Percentiles rank a stretch among this genome's conserved stretches.
Evolutionary conservation across 352 stramenopile species (phyloP).

Genomic region (Globisporangium acanthophoron): DNA sequence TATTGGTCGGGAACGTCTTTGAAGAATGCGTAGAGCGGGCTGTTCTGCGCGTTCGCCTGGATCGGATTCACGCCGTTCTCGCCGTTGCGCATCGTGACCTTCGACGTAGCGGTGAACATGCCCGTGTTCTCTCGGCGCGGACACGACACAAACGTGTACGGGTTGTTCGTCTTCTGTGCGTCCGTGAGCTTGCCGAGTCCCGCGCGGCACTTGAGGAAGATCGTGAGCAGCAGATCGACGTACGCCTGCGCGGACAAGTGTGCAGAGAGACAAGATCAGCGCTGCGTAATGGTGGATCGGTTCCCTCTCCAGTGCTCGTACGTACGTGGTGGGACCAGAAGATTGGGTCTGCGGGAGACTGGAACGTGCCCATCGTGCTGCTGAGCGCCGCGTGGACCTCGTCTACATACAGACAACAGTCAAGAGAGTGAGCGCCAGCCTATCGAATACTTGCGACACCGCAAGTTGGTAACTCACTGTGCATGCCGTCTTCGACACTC

Average conservation of each 20-base stretch:
- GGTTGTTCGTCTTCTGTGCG: constrained; percentile 52
- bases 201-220: constrained; percentile 79
- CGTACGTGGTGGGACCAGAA: constrained; percentile 81
- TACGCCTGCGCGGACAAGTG: constrained; percentile 13
- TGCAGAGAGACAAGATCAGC: constrained; percentile 3
- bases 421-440: background rate
- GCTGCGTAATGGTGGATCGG: background rate
- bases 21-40: constrained; percentile 58
- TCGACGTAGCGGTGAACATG: constrained; percentile 29
- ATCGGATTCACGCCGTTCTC: constrained; percentile 29
- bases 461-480: constrained; percentile 43
- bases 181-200: constrained; percentile 55
- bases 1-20: constrained; percentile 11
- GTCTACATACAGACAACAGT: constrained; percentile 21
- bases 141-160: constrained; percentile 56
- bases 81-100: constrained; percentile 44
- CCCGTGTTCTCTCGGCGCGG: constrained; percentile 20
- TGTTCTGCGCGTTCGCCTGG: constrained; percentile 52
- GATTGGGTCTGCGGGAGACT: constrained; percentile 77
- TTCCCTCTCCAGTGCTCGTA: too few species aligned
- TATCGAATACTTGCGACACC: background rate
- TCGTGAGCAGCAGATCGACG: constrained; percentile 79
- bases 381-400: constrained; percentile 71
- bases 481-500: constrained; percentile 68
- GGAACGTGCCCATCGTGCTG: constrained; percentile 64